Percentiles rank a stretch among this genome's conserved stretches.
phyloP scores from a whole-genome alignment of 768 basidiomycete species.

The Trametes villosa region DNA sequence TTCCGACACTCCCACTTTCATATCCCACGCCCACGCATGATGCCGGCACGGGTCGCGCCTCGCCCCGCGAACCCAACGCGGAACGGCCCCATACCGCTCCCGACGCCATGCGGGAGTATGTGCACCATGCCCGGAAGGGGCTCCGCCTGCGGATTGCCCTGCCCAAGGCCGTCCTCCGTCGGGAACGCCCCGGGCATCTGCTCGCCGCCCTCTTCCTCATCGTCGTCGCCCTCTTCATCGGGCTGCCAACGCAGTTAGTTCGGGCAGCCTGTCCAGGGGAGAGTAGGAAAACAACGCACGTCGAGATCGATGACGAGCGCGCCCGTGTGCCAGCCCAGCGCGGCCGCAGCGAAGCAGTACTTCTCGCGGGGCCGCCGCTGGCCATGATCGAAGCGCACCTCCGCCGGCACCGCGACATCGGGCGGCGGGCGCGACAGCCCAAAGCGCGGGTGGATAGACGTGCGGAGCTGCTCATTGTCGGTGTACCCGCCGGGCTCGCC shows the following conservation, averaged over 20 bases:
- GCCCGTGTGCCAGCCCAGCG: slow-evolving; percentile 91
- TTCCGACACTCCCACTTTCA: neutral
- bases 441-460: slow-evolving; percentile 36
- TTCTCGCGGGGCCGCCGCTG: slow-evolving; percentile 51
- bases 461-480: slow-evolving; percentile 39
- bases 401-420: slow-evolving; percentile 60
- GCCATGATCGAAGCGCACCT: slow-evolving; percentile 73
- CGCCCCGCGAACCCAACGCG: slow-evolving; percentile 63
- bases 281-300: slow-evolving; percentile 43
- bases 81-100: slow-evolving; percentile 35
- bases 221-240: slow-evolving; percentile 40
- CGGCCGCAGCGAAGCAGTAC: slow-evolving; percentile 82
- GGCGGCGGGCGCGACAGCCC: slow-evolving; percentile 40
- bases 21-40: slow-evolving; percentile 29
- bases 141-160: slow-evolving; percentile 5
- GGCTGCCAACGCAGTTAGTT: slow-evolving; percentile 22
- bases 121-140: slow-evolving; percentile 21
- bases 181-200: slow-evolving; percentile 39
- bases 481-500: slow-evolving; percentile 67
- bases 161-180: neutral
- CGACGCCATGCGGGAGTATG: slow-evolving; percentile 18
- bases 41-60: too few species aligned
- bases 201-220: slow-evolving; percentile 19
- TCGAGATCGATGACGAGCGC: slow-evolving; percentile 87
- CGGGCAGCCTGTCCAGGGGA: neutral